Conservation (phyloP, 768 basidiomycete genomes). For the Mycena indigotica region DNA sequence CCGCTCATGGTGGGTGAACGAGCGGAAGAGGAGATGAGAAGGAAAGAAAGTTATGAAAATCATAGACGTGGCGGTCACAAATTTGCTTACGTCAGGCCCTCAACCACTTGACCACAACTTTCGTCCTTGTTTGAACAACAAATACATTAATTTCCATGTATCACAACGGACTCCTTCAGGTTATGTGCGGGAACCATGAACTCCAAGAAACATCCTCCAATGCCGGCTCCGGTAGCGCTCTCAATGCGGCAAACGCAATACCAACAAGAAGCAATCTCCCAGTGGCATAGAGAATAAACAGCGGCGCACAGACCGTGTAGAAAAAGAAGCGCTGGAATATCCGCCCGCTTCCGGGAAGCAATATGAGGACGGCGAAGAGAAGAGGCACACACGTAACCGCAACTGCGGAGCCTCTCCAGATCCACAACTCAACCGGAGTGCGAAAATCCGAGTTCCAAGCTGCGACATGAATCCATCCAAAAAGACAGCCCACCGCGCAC, state of each 20-base stretch:
- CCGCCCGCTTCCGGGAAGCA: not conserved
- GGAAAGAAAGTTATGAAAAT: constrained; percentile 1
- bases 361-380: not conserved
- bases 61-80: constrained; percentile 18
- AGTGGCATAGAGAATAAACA: not conserved
- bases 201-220: not conserved
- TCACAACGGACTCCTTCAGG: no score
- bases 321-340: not conserved
- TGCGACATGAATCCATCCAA: not conserved
- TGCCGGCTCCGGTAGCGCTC: not conserved
- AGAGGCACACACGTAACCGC: not conserved
- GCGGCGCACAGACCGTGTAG: not conserved
- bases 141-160: no score
- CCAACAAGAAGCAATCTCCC: not conserved
- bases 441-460: not conserved
- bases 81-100: no score
- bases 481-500: not conserved
- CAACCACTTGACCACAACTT: no score
- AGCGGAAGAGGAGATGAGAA: constrained; percentile 30
- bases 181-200: not conserved
- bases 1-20: constrained; percentile 68
- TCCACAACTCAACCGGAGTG: not conserved
- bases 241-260: not conserved
- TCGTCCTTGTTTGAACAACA: no score
- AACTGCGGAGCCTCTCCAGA: not conserved